Percentiles rank a stretch among this genome's conserved stretches.
phyloP scores from a whole-genome alignment of 768 basidiomycete species.

The Mycena filopes region DNA sequence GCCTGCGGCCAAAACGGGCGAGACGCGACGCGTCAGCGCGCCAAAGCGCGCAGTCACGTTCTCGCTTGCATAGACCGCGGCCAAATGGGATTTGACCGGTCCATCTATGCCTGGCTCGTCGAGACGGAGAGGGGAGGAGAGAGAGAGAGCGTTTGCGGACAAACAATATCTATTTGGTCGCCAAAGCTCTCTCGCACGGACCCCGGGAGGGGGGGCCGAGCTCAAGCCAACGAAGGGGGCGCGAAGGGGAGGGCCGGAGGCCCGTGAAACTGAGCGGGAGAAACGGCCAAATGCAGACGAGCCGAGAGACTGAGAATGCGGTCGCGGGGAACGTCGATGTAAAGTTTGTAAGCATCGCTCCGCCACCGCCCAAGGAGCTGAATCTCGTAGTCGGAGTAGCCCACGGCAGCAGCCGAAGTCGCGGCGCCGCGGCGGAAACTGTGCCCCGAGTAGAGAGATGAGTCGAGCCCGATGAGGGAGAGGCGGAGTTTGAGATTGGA shows the following conservation, averaged over 20 bases:
- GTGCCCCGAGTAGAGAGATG: constrained; percentile 34
- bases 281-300: constrained; percentile 40
- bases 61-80: no score
- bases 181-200: neutral
- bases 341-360: constrained; percentile 50
- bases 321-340: constrained; percentile 41
- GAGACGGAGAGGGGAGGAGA: no score
- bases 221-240: constrained; percentile 16
- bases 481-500: constrained; percentile 6
- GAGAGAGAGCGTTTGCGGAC: no score
- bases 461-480: constrained; percentile 26
- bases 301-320: constrained; percentile 43
- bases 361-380: constrained; percentile 50
- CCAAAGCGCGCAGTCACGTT: no score
- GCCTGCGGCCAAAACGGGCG: no score
- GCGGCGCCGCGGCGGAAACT: constrained; percentile 37
- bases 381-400: constrained; percentile 47
- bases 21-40: no score
- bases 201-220: constrained; percentile 13
- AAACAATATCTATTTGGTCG: no score
- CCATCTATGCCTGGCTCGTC: no score
- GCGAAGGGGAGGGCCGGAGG: constrained; percentile 24
- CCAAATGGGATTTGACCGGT: no score
- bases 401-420: constrained; percentile 42
- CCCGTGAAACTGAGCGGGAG: constrained; percentile 22